Evolutionary conservation across 2,329 filamentous ascomycete species (phyloP), one percentile per base, ranked within the genome.

Genomic region (Aspergillus phoenicis): DNA sequence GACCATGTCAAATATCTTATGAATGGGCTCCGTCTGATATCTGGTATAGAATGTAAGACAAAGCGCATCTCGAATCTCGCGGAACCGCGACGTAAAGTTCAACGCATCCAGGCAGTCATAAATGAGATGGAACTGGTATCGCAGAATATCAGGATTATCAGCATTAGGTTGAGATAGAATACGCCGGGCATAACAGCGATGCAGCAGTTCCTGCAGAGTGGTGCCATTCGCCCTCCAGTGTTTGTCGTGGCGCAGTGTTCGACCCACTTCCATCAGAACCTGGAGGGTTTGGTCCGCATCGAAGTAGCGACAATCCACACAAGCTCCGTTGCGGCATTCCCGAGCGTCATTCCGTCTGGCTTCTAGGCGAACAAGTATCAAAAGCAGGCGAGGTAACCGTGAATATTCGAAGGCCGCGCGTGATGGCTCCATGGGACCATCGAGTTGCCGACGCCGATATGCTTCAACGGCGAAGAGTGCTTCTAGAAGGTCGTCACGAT

Each of bases 121-220:
- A 41, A 54, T 28, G 15, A 54, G 52, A 26, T 54, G 52, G 15
- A 45, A 45, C 7, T 54, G 52, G 15, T 45, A 54, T 15, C 22
- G 39, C 4, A 54, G 15, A 7, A 41, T 15, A 20, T 13, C 22
- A 24, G 20, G 22, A 5, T 43, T 5, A 13, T 43, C 15, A 11
- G n/a, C 11, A 8, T 20, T 20, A 17, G 36, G 13, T 11, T 30
- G 52, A 17, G 38, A 15, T 26, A 54, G 20, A 11, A 54, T 33
- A 17, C 38, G 52, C 5, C 52, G 20, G 4, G 52, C 38, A 26
- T 45, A 43, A 22, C 52, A 43, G 41, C 24, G 38, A 39, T 54
- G 15, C 36, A 54, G 28, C 8, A 54, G 20, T 15, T 54, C 36
- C 10, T 54, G 13, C 10, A 54, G 13, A 8, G 8, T 43, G 13